Base-by-base conservation (phyloP, 768 basidiomycete species). In the Pleurotus cornucopiae region DNA sequence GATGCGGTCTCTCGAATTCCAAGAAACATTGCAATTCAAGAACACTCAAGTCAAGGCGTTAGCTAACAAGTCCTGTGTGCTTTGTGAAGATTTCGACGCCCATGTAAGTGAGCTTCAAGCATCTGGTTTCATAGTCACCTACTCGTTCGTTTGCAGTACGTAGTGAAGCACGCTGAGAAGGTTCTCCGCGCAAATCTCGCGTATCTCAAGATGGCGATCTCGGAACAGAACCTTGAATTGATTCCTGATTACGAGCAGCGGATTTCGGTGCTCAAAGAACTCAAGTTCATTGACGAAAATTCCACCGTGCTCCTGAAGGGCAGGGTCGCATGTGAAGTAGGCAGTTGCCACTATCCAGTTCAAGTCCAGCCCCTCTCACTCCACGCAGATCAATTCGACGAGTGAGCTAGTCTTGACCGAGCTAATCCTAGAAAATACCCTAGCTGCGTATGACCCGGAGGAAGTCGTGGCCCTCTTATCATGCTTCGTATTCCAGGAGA, bases 401-500 rank as follows among this genome's bases (percentile, higher is more conserved):
- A 93, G 92, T 60, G 97, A 98, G 64, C 89, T 99, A 21, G 83
- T 99, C 47, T 76, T 98, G 46, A 99, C 97, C 0, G 97, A 99
- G 65, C 82, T 99, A 49, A 96, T 99, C 55, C 80, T 98, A 51
- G 97, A 99, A 66, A 99, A 99, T 66, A 89, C 91, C 0, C 76
- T 98, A 25, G 92, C 93, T 5, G 75, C 76, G 12, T 98, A 91
- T 67, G 94, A 94, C 46, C 92, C 97, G 0, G 93, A 94, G 69
- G 97, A 98, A 72, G 93, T 96, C 49, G 97, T 96, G 40, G 95
- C 97, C 2, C 79, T 99, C 23, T 79, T 99, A 4, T 98, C 96
- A 3, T 91, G 91, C 66, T 98, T 99, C 67, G 89, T 99, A 41
- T 99, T 99, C 71, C 97, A 98, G 69, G 97, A 99, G 68, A 98